phyloP scores from a whole-genome alignment of 176 grass and related monocot species.

The Stipa capillata region DNA sequence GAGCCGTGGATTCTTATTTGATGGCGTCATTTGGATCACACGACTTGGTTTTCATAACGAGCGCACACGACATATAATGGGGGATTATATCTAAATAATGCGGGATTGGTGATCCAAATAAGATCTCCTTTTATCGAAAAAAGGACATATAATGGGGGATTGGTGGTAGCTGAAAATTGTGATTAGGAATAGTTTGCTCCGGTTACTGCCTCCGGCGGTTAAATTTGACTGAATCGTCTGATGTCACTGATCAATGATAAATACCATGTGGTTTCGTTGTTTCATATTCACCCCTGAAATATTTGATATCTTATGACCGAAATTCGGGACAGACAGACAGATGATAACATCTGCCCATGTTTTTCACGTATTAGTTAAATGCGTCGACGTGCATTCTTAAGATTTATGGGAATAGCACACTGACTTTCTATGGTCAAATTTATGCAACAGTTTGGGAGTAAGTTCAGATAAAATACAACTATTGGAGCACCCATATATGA shows the following conservation, averaged over 20 bases:
- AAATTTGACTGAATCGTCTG: neutral
- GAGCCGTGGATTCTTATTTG: neutral
- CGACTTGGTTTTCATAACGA: neutral
- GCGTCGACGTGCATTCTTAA: neutral
- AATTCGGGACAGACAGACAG: neutral
- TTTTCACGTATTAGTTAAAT: neutral
- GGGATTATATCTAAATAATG: too few relatives aligned
- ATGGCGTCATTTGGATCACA: neutral
- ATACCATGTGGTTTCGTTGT: neutral
- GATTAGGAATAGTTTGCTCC: neutral
- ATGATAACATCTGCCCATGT: neutral
- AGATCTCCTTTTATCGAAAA: too few relatives aligned
- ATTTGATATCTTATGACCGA: neutral
- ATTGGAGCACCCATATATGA: neutral
- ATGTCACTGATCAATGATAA: neutral
- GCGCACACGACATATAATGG: neutral
- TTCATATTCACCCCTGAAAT: neutral
- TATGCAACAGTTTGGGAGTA: neutral
- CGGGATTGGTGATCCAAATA: too few relatives aligned
- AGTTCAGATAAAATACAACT: neutral
- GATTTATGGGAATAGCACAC: neutral
- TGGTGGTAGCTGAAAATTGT: neutral
- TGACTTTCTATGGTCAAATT: neutral
- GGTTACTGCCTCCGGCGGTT: neutral
- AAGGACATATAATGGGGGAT: too few relatives aligned